Percentiles rank a stretch among this genome's conserved stretches.
phyloP scores from a whole-genome alignment of 148 eudicot genomes.

The Suaeda aralocaspica region DNA sequence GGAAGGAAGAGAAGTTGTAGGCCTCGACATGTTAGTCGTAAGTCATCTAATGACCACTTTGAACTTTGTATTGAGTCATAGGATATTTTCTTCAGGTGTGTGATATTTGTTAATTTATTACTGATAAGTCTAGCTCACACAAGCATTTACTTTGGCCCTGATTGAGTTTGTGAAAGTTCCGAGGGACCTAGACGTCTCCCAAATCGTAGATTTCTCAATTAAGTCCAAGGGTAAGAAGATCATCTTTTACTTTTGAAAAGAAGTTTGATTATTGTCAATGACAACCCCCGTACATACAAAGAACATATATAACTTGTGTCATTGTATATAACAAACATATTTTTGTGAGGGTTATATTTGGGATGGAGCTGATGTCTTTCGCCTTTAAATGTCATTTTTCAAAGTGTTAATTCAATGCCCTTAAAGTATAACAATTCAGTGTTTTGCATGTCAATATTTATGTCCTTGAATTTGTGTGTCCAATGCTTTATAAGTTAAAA shows the following conservation, averaged over 20 bases:
- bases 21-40: slow-evolving; percentile 54
- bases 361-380: too few relatives aligned
- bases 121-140: slow-evolving; percentile 2
- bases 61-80: slow-evolving; percentile 24
- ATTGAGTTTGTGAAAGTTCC: background rate
- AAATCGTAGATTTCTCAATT: background rate
- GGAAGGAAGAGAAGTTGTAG: slow-evolving; percentile 53
- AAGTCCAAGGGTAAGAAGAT: background rate
- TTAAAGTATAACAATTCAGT: too few relatives aligned
- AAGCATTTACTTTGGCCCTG: background rate
- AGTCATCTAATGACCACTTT: slow-evolving; percentile 38
- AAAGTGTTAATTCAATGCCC: background rate
- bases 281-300: too few relatives aligned
- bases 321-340: too few relatives aligned
- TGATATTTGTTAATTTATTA: background rate
- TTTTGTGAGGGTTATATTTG: too few relatives aligned
- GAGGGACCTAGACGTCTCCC: background rate
- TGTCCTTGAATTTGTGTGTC: background rate
- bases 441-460: background rate
- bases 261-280: too few relatives aligned
- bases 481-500: background rate
- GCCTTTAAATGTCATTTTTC: background rate
- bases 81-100: slow-evolving; percentile 5
- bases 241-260: background rate
- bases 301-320: too few relatives aligned